phyloP scores from a whole-genome alignment of 1,139 yeast genomes.

The Saccharomyces hybrid region DNA sequence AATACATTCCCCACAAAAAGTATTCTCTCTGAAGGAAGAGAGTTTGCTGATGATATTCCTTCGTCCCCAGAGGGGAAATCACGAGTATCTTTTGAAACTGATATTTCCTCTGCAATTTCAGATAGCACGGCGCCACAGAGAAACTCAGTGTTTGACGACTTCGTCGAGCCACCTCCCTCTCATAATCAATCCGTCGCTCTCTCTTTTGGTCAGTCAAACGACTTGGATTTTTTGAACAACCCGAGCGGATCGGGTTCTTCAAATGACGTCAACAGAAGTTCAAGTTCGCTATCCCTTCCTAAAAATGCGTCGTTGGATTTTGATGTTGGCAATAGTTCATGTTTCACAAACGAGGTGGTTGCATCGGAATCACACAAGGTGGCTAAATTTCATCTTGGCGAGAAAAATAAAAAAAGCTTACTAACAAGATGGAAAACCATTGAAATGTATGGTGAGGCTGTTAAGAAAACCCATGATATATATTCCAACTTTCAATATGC shows the following conservation, averaged over 20 bases:
- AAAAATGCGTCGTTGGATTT: neutral
- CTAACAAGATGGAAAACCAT: constrained; percentile 79
- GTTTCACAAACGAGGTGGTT: neutral
- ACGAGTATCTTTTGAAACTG: neutral
- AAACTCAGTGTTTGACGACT: neutral
- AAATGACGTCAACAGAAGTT: neutral
- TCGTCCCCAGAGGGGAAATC: neutral
- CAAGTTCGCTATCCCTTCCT: constrained; percentile 21
- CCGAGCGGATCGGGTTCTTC: neutral
- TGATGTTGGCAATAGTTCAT: neutral
- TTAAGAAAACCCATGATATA: constrained; percentile 79
- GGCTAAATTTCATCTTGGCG: constrained; percentile 32
- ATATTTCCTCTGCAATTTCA: neutral
- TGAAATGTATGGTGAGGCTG: constrained; percentile 78
- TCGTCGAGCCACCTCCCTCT: neutral
- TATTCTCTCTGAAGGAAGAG: neutral
- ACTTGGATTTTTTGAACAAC: neutral
- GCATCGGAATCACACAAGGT: neutral
- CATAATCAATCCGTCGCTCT: neutral
- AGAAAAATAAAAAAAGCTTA: constrained; percentile 37
- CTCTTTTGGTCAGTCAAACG: neutral
- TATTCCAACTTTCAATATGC: constrained; percentile 82
- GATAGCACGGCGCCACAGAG: neutral
- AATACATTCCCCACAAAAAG: neutral
- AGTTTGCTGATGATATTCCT: neutral